Conservation (phyloP, 805 yeast genomes). For the Kluyveromyces aestuarii region DNA sequence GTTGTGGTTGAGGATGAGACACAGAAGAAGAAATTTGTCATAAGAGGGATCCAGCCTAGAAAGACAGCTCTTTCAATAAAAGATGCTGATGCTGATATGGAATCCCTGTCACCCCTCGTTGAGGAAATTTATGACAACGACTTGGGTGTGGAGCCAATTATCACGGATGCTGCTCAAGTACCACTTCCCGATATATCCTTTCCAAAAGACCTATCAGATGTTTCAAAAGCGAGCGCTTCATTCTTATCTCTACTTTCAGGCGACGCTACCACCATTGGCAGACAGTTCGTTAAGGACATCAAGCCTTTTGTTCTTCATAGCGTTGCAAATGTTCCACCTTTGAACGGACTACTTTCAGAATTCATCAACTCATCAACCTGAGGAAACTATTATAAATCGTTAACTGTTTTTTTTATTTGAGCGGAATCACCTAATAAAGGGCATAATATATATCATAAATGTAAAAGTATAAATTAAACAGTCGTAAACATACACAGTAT, state of each 20-base stretch:
- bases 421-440: background rate
- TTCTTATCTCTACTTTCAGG: conserved; percentile 27
- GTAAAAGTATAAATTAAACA: background rate
- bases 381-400: conserved; percentile 21
- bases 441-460: background rate
- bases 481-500: background rate
- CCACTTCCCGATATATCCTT: conserved; percentile 20
- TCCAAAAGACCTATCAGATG: conserved; percentile 23
- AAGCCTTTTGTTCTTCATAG: conserved; percentile 23
- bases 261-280: conserved; percentile 22
- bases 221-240: conserved; percentile 25
- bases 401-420: conserved; percentile 3
- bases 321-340: conserved; percentile 26
- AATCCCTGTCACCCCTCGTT: conserved; percentile 7
- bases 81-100: conserved; percentile 38
- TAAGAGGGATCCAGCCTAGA: conserved; percentile 91
- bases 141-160: background rate
- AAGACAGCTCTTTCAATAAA: conserved; percentile 40
- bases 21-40: conserved; percentile 73
- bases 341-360: conserved; percentile 23
- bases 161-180: conserved; percentile 12
- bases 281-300: conserved; percentile 19
- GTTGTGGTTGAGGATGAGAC: conserved; percentile 61
- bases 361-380: conserved; percentile 10
- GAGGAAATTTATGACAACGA: background rate